phyloP scores from a whole-genome alignment of 1,139 yeast genomes.

The Saccharomyces uvarum region DNA sequence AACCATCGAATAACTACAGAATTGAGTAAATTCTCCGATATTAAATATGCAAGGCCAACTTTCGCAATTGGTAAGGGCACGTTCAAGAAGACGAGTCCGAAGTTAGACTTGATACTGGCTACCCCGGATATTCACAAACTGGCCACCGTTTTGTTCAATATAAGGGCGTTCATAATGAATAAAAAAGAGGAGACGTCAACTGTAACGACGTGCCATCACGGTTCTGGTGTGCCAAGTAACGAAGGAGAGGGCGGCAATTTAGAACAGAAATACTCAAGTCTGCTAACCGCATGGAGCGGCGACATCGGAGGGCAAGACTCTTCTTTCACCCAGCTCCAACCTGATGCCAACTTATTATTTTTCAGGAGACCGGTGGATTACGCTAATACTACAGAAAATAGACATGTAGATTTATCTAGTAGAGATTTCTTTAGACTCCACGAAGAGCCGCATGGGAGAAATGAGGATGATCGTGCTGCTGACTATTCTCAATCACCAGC shows the following conservation, averaged over 20 bases:
- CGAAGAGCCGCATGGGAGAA: neutral
- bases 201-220: neutral
- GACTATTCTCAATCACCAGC: neutral
- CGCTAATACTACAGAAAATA: neutral
- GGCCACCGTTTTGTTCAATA: conserved; percentile 10
- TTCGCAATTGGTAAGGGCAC: conserved; percentile 5
- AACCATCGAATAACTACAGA: conserved; percentile 5
- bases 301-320: neutral
- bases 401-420: neutral
- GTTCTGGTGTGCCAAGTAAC: neutral
- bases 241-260: neutral
- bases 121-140: conserved; percentile 9
- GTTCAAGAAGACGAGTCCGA: conserved; percentile 6
- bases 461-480: neutral
- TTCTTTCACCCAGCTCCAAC: neutral
- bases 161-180: conserved; percentile 7
- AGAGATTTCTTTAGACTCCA: neutral
- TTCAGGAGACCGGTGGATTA: neutral
- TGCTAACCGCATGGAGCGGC: neutral
- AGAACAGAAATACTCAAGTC: neutral
- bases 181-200: neutral
- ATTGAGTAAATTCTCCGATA: conserved; percentile 12
- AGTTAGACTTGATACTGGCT: conserved; percentile 14
- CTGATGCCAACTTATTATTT: neutral
- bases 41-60: conserved; percentile 18